Base-by-base conservation (phyloP, 2,329 filamentous ascomycete species). In the Ascochyta fabae region DNA sequence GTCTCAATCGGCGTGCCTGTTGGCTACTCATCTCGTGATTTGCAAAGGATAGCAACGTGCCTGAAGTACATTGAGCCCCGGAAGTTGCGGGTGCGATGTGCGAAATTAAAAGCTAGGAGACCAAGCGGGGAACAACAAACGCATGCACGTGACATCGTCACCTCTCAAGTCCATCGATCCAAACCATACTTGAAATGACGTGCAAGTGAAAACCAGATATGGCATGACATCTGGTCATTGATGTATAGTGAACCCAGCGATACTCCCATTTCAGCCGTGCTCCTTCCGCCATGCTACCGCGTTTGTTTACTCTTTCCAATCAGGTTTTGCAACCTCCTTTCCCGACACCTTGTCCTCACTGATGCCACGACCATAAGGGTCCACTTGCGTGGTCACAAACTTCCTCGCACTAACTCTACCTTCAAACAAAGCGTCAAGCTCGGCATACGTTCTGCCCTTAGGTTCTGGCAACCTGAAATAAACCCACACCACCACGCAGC, bases 341-440 rank as follows among this genome's bases (percentile, higher is more conserved):
- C 53, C 56, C 3, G 47, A 54, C 3, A 53, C 23, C 35, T 53
- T 45, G 15, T 53, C 62, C n/a, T 54, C 12, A 6, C 42, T 56
- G 13, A 54, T 48, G 8, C 44, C 57, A 39, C 54, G 53, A 29
- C 57, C 55, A 34, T 65, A 64, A 15, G 67, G 56, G 45, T 65
- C 59, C 3, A 71, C 67, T 23, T 65, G 53, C 1, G 69, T 66
- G 36, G 39, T 61, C 7, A 40, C 53, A 39, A 69, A 70, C 43
- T 70, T 67, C 36, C 70, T 60, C 8, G 71, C 71, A 26, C 57
- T 58, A 13, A 70, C 53, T 12, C 49, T 57, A 36, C 61, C 59
- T 76, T 95, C 89, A 66, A 96, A 96, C 42, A 96, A 79, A 38
- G 94, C 69, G 72, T 96, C 91, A 51, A 96, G 79, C 76, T 96